These are phyloP conservation scores for Mycena sp. DNA, from an alignment of 1,284 basidiomycete species.

Conservation along the genomic window DNA sequence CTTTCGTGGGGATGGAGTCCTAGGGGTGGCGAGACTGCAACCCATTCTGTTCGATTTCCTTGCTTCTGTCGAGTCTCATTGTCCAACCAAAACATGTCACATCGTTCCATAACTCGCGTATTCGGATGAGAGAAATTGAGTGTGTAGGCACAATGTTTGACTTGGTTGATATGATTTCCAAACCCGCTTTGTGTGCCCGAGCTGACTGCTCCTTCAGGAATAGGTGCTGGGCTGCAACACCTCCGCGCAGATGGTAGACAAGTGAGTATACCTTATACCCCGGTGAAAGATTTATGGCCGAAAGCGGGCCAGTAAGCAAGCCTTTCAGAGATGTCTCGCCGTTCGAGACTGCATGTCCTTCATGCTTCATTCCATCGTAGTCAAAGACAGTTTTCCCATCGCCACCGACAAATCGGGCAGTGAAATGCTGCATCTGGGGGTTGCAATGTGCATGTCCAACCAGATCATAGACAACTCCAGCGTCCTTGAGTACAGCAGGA, in stretches of 20 bases:
- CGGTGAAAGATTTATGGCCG: neutral
- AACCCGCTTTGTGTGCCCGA: neutral
- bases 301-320: neutral
- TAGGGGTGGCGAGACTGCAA: too few species aligned
- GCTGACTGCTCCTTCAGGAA: neutral
- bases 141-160: too few species aligned
- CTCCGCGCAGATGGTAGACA: neutral
- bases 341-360: neutral
- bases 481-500: neutral
- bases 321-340: neutral
- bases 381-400: neutral
- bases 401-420: neutral
- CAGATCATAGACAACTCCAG: neutral
- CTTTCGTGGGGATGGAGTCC: too few species aligned
- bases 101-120: too few species aligned
- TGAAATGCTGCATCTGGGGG: neutral
- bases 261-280: neutral
- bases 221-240: neutral
- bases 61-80: too few species aligned
- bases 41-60: too few species aligned
- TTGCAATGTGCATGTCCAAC: neutral
- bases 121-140: too few species aligned
- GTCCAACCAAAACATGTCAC: too few species aligned
- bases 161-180: neutral
- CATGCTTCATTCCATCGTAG: constrained; percentile 2